phyloP scores from a whole-genome alignment of 805 yeast species.

The Millerozyma miso region DNA sequence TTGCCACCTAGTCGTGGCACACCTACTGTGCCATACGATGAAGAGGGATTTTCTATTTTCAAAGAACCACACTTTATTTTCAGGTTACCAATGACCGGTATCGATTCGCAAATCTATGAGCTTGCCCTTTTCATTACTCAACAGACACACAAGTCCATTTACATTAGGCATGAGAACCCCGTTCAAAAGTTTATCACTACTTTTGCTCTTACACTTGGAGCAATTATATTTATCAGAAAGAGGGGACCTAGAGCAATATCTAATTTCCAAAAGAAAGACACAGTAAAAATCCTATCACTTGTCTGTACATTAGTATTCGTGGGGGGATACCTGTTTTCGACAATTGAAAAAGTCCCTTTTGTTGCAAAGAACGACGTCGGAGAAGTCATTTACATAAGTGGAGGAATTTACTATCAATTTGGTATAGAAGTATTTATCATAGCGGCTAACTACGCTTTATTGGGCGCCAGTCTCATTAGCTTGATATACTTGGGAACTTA shows the following conservation, averaged over 20 bases:
- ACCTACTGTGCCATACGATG: slow-evolving; percentile 15
- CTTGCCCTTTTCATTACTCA: slow-evolving; percentile 54
- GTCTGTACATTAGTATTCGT: slow-evolving; percentile 41
- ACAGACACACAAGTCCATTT: slow-evolving; percentile 39
- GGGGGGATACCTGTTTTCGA: slow-evolving; percentile 64
- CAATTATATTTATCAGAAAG: slow-evolving; percentile 48
- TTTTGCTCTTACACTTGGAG: slow-evolving; percentile 40
- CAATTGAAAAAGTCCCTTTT: slow-evolving; percentile 60
- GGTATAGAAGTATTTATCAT: slow-evolving; percentile 63
- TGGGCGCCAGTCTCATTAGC: slow-evolving; percentile 38
- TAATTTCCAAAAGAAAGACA: slow-evolving; percentile 16
- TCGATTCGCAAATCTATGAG: slow-evolving; percentile 36
- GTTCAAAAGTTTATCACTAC: slow-evolving; percentile 39
- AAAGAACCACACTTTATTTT: slow-evolving; percentile 30
- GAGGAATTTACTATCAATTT: slow-evolving; percentile 65
- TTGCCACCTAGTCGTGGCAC: slow-evolving; percentile 43
- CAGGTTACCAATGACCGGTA: slow-evolving; percentile 32
- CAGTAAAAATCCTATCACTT: slow-evolving; percentile 28
- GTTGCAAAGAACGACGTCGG: slow-evolving; percentile 50
- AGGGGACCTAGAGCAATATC: slow-evolving; percentile 30
- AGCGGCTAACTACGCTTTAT: slow-evolving; percentile 43
- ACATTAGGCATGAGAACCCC: slow-evolving; percentile 40
- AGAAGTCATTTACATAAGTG: slow-evolving; percentile 54
- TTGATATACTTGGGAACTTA: slow-evolving; percentile 38
- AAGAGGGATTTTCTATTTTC: slow-evolving; percentile 16